These are phyloP conservation scores for Maudiozyma bulderi DNA, from an alignment of 805 yeast species.

Conservation along the genomic window DNA sequence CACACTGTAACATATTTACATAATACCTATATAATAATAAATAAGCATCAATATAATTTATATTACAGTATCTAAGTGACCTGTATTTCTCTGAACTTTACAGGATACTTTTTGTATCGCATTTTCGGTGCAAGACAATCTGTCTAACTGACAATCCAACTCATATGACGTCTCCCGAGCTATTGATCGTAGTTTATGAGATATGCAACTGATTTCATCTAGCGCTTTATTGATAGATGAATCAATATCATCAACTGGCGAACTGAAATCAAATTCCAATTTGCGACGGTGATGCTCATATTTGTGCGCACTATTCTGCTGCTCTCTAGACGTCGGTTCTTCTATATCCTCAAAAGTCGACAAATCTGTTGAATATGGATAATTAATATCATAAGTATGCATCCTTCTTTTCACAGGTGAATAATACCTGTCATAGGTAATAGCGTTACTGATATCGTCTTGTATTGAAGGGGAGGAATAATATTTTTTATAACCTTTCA, in stretches of 20 bases:
- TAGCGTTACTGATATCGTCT: too few species aligned
- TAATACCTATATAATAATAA: too few species aligned
- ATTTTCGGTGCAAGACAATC: constrained; percentile 67
- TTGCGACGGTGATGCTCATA: neutral
- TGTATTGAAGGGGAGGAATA: too few species aligned
- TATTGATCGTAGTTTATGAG: constrained; percentile 57
- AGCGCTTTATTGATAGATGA: constrained; percentile 73
- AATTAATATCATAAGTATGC: too few species aligned
- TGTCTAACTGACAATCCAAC: constrained; percentile 63
- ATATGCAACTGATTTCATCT: constrained; percentile 61
- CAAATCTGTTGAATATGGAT: too few species aligned
- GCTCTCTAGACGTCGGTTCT: neutral
- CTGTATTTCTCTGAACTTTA: constrained; percentile 65
- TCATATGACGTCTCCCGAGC: constrained; percentile 70
- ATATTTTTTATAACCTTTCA: neutral
- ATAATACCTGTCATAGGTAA: too few species aligned
- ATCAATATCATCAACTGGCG: constrained; percentile 88
- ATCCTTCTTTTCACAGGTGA: too few species aligned
- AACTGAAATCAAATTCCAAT: constrained; percentile 70
- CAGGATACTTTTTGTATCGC: constrained; percentile 77
- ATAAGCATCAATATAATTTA: neutral
- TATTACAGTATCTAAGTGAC: constrained; percentile 48
- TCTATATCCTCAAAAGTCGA: too few species aligned
- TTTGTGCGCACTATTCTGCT: neutral
- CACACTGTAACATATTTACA: too few species aligned